phyloP scores from a whole-genome alignment of 139 green algal genomes.

The Desmodesmus armatus region DNA sequence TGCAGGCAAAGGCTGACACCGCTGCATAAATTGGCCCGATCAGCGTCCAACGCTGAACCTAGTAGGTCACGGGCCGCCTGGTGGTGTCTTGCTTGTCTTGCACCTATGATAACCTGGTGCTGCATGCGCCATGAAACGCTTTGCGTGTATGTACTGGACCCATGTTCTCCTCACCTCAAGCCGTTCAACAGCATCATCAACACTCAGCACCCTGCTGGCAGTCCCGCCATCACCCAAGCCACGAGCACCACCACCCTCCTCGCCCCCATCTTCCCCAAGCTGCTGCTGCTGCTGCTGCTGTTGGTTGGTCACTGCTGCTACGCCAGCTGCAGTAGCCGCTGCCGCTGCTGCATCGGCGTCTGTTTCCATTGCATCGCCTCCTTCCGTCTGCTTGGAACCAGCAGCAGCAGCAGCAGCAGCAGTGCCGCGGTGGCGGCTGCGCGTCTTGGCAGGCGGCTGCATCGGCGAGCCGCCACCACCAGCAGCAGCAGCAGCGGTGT shows the following conservation, averaged over 20 bases:
- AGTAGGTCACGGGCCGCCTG: no score
- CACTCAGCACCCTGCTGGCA: slow-evolving; percentile 1
- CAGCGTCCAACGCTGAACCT: no score
- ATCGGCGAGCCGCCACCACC: no score
- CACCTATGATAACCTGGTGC: no score
- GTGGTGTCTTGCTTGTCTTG: no score
- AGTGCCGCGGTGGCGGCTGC: no score
- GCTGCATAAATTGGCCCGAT: no score
- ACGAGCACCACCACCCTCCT: not conserved
- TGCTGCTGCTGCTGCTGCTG: not conserved
- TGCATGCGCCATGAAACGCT: no score
- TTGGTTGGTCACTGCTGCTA: not conserved
- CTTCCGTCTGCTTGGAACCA: no score
- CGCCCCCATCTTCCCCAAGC: not conserved
- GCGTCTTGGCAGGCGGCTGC: no score
- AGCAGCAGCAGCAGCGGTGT: not conserved
- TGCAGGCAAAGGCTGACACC: no score
- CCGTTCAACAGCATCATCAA: slow-evolving; percentile 16
- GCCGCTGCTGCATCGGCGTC: not conserved
- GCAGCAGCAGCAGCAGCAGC: not conserved
- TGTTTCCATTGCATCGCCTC: not conserved
- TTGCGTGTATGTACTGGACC: no score
- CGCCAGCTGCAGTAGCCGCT: not conserved
- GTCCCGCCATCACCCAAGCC: not conserved
- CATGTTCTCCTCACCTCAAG: not conserved